Conservation (phyloP, 805 yeast species). For the Ogataea saltuana region DNA sequence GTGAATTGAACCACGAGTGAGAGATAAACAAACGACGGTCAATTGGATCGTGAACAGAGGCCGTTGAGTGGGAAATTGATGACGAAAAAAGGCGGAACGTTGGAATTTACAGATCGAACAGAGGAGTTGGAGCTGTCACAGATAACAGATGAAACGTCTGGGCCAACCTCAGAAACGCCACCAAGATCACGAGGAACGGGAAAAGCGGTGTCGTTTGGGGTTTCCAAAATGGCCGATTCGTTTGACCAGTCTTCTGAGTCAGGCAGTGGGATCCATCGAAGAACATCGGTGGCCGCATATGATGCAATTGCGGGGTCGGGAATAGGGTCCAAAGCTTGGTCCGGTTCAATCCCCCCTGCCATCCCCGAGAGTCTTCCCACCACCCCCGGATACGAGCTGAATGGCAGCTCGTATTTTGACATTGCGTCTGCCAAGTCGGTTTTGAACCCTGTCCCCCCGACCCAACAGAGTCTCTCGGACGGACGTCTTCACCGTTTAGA, state of each 20-base stretch:
- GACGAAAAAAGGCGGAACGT: slow-evolving; percentile 1
- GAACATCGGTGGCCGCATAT: slow-evolving; percentile 9
- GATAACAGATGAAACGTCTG: background rate
- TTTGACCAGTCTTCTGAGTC: background rate
- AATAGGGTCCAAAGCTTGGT: background rate
- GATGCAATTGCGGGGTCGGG: slow-evolving; percentile 1
- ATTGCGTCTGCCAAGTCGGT: slow-evolving; percentile 10
- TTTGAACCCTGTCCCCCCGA: slow-evolving; percentile 19
- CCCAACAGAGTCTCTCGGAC: slow-evolving; percentile 18
- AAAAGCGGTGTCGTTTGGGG: slow-evolving; percentile 4
- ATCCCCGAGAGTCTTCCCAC: slow-evolving; percentile 44
- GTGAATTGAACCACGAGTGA: too few relatives aligned
- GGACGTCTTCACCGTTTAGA: slow-evolving; percentile 13
- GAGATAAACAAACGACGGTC: too few relatives aligned
- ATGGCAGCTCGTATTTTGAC: slow-evolving; percentile 27
- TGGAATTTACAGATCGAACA: background rate
- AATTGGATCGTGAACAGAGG: too few relatives aligned
- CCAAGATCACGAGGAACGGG: background rate
- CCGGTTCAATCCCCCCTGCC: slow-evolving; percentile 35
- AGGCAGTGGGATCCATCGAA: slow-evolving; percentile 7
- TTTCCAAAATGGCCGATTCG: background rate
- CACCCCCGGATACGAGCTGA: slow-evolving; percentile 41
- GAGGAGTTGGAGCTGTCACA: background rate
- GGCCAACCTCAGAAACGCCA: too few relatives aligned
- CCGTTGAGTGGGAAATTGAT: too few relatives aligned